Conservation (phyloP, 768 basidiomycete genomes). For the Collybia sp. region DNA sequence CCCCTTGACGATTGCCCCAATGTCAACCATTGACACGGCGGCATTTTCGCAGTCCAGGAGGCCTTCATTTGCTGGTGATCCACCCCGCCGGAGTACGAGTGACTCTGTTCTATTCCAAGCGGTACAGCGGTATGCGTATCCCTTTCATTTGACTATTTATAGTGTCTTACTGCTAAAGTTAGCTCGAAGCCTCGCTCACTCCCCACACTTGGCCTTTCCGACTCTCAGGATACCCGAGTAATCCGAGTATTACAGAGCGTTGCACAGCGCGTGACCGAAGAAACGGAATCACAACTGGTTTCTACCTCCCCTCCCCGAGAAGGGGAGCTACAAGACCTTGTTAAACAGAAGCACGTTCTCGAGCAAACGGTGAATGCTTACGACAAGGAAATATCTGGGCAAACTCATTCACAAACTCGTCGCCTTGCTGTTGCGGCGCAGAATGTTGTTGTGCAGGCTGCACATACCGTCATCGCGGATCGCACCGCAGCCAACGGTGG, state of each 20-base stretch:
- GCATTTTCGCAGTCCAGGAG: slow-evolving; percentile 36
- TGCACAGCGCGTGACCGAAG: slow-evolving; percentile 73
- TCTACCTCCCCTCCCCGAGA: slow-evolving; percentile 41
- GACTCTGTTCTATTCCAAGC: slow-evolving; percentile 42
- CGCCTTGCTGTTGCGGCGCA: slow-evolving; percentile 73
- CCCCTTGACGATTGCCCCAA: slow-evolving; percentile 68
- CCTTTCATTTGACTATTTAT: neutral
- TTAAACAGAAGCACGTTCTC: slow-evolving; percentile 79
- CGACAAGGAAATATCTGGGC: slow-evolving; percentile 61
- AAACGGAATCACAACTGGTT: slow-evolving; percentile 64
- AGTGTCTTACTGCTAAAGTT: neutral
- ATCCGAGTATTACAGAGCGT: slow-evolving; percentile 74
- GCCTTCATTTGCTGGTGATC: slow-evolving; percentile 35
- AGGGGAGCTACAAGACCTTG: slow-evolving; percentile 58
- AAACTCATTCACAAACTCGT: slow-evolving; percentile 45
- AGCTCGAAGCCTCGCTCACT: slow-evolving; percentile 24
- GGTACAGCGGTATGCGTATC: slow-evolving; percentile 29
- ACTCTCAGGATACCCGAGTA: slow-evolving; percentile 61
- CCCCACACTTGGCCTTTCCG: slow-evolving; percentile 14
- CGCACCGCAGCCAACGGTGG: slow-evolving; percentile 36
- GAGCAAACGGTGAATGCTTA: slow-evolving; percentile 68
- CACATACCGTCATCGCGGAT: slow-evolving; percentile 57
- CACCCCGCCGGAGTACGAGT: slow-evolving; percentile 41
- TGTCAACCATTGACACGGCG: slow-evolving; percentile 36
- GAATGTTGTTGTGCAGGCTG: slow-evolving; percentile 78